phyloP scores from a whole-genome alignment of 306 rosid species.

The Cicer yamashitae region DNA sequence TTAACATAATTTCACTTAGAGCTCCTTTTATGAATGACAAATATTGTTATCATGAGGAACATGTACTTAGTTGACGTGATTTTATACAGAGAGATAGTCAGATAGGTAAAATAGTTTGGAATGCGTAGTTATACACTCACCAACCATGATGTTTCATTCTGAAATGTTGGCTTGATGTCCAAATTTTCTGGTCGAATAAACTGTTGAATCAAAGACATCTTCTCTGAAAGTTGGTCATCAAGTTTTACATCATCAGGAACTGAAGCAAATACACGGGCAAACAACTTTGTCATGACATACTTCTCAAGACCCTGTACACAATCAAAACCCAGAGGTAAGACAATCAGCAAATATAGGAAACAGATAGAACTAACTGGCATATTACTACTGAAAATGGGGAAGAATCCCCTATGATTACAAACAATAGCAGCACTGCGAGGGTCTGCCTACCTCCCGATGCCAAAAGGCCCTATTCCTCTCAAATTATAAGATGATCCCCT shows the following conservation, averaged over 20 bases:
- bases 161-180: conserved; percentile 82
- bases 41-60: conserved; percentile 13
- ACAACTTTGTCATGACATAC: conserved; percentile 98
- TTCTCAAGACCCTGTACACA: conserved; percentile 94
- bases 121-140: conserved; percentile 64
- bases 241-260: conserved; percentile 81
- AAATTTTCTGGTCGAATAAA: conserved; percentile 91
- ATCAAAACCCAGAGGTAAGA: conserved; percentile 39
- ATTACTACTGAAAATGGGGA: background rate
- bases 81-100: background rate
- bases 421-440: background rate
- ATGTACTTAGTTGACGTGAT: conserved; percentile 10
- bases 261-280: conserved; percentile 91
- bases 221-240: conserved; percentile 79
- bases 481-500: background rate
- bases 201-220: conserved; percentile 90
- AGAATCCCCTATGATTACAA: background rate
- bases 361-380: background rate
- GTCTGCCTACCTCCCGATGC: background rate
- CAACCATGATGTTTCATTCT: conserved; percentile 96
- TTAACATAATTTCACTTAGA: conserved; percentile 7
- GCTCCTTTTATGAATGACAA: conserved; percentile 15
- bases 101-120: conserved; percentile 12
- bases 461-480: background rate
- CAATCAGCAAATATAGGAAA: conserved; percentile 43